These are phyloP conservation scores for Colletotrichum lindemuthianum DNA, from an alignment of 2,329 filamentous ascomycete species.

Conservation along the genomic window DNA sequence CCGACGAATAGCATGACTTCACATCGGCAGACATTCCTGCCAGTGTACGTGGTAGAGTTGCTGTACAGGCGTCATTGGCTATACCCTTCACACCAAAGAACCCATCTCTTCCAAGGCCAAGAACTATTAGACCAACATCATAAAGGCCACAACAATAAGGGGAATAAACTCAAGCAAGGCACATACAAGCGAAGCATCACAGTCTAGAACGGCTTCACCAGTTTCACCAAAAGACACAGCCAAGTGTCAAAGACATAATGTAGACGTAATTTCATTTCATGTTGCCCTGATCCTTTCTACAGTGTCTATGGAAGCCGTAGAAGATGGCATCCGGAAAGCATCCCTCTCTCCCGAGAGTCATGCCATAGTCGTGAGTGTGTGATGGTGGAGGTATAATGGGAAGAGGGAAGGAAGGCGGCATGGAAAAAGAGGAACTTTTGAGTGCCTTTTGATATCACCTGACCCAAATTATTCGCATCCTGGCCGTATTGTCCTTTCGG, in stretches of 20 bases:
- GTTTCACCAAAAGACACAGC: background rate
- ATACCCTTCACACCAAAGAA: no score
- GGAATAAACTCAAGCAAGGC: no score
- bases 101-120: no score
- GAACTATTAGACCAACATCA: no score
- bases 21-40: no score
- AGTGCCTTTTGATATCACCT: slow-evolving; percentile 37
- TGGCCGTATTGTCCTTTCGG: slow-evolving; percentile 31
- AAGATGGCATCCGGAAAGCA: slow-evolving; percentile 35
- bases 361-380: slow-evolving; percentile 34
- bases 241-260: slow-evolving; percentile 10
- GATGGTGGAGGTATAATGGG: slow-evolving; percentile 33
- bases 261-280: slow-evolving; percentile 39
- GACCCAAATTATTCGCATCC: slow-evolving; percentile 37
- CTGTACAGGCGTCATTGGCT: no score
- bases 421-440: slow-evolving; percentile 38
- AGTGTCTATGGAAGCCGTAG: slow-evolving; percentile 37
- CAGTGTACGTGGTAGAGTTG: no score
- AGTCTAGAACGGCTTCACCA: no score
- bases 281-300: slow-evolving; percentile 38
- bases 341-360: slow-evolving; percentile 32
- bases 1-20: no score
- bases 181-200: no score
- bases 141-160: no score
- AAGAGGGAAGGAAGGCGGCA: slow-evolving; percentile 27